Evolutionary conservation across 78 protist genomes (phyloP), one percentile per base, ranked within the genome.

Genomic region (Emiliania huxleyi): DNA sequence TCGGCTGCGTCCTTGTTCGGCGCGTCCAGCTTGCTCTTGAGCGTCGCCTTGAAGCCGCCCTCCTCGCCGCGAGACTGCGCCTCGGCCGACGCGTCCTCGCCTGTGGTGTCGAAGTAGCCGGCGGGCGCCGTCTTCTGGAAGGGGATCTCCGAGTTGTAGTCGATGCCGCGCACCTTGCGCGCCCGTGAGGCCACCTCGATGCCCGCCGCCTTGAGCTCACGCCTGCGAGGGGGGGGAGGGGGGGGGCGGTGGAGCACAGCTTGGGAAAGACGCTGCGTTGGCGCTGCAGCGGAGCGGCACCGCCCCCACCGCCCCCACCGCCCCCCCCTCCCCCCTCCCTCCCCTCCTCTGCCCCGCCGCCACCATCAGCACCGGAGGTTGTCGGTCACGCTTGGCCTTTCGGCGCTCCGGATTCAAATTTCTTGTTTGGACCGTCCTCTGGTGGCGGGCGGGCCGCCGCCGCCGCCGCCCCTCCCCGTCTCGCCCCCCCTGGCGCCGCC

Each of bases 181-280:
- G 55, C 21, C 33, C 93, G 90, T 11, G 22, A 1, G n/a, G 33
- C 18, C 83, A 45, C 23, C 73, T 93, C 94, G 55, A 91, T 55
- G 6, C 93, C 94, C 42, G 94, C 94, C 49, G 93, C 96, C 52
- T 89, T 73, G 89, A 94, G 91, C 92, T 95, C 96, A n/a, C n/a
- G n/a, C n/a, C n/a, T n/a, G n/a, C n/a, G n/a, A n/a, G n/a, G n/a
- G n/a, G n/a, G n/a, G n/a, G n/a, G n/a, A n/a, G n/a, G n/a, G n/a
- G n/a, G 8, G n/a, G n/a, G n/a, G n/a, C n/a, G n/a, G n/a, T n/a
- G n/a, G n/a, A n/a, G n/a, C n/a, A n/a, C n/a, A n/a, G n/a, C n/a
- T n/a, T n/a, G n/a, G n/a, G n/a, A n/a, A n/a, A n/a, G n/a, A n/a
- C 69, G 75, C 52, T n/a, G 15, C 40, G 5, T 18, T 19, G 42